phyloP scores from a whole-genome alignment of 176 grass and related monocot genomes.

The Aegilops speltoides region DNA sequence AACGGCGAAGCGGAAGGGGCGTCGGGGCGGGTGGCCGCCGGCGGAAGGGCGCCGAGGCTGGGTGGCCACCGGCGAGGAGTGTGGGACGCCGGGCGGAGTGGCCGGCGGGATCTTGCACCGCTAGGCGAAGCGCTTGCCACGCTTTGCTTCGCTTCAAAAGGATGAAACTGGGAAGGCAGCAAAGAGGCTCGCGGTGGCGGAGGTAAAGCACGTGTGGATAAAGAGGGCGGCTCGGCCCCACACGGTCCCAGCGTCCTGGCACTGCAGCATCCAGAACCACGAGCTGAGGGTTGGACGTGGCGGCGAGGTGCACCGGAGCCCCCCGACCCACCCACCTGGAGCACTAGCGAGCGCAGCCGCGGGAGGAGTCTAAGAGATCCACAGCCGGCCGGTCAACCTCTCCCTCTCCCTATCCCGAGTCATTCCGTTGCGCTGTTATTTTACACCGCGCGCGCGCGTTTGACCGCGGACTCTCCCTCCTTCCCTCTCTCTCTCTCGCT shows the following conservation, averaged over 20 bases:
- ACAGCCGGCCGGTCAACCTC: background rate
- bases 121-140: too few relatives aligned
- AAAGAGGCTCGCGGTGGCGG: background rate
- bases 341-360: background rate
- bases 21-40: too few relatives aligned
- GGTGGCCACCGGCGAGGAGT: too few relatives aligned
- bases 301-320: background rate
- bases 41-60: too few relatives aligned
- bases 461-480: constrained; percentile 4
- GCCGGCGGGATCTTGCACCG: too few relatives aligned
- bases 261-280: background rate
- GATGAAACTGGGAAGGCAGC: too few relatives aligned
- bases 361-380: background rate
- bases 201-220: background rate
- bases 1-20: too few relatives aligned
- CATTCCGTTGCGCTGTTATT: background rate
- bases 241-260: background rate
- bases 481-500: background rate
- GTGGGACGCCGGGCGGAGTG: too few relatives aligned
- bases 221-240: background rate
- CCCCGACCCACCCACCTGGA: background rate
- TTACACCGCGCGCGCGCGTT: constrained; percentile 19
- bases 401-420: background rate
- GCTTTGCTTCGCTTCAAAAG: too few relatives aligned
- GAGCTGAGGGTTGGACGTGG: background rate